Percentiles rank a stretch among this genome's conserved stretches.
Conservation (phyloP, 2,329 filamentous ascomycete species). For the Hortaea sp. region DNA sequence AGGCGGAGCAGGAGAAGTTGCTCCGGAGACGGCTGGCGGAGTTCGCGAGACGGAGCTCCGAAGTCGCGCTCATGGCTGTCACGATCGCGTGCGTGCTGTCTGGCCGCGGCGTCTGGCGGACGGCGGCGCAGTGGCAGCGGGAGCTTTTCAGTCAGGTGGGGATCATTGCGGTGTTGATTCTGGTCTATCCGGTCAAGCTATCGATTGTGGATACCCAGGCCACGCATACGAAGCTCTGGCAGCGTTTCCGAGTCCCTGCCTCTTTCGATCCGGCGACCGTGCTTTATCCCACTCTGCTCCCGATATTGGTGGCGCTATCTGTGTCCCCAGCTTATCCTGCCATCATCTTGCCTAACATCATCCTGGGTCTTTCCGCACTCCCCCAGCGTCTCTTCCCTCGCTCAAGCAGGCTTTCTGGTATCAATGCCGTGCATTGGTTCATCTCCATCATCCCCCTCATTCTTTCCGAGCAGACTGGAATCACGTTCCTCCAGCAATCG, state of each 20-base stretch:
- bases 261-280: conserved; percentile 86
- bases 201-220: conserved; percentile 24
- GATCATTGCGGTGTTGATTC: conserved; percentile 18
- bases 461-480: conserved; percentile 36
- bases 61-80: conserved; percentile 44
- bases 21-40: conserved; percentile 83
- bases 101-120: conserved; percentile 23
- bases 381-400: conserved; percentile 64
- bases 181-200: conserved; percentile 25
- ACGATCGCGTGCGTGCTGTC: conserved; percentile 39
- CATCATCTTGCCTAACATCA: conserved; percentile 64
- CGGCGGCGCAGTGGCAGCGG: conserved; percentile 25
- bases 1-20: conserved; percentile 48
- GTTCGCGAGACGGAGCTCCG: conserved; percentile 57
- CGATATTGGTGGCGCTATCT: conserved; percentile 66
- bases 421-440: conserved; percentile 67
- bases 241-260: conserved; percentile 52
- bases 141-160: conserved; percentile 29
- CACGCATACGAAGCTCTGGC: conserved; percentile 26
- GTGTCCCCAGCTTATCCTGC: conserved; percentile 53
- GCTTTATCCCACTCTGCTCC: conserved; percentile 72
- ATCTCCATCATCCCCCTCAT: conserved; percentile 61
- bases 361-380: conserved; percentile 69
- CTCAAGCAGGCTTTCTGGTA: conserved; percentile 44
- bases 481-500: conserved; percentile 22